A percentile compares a stretch with the other conserved stretches of the same genome.
Conservation (phyloP, 495 filamentous ascomycete genomes). For the Podospora pseudocomata region DNA sequence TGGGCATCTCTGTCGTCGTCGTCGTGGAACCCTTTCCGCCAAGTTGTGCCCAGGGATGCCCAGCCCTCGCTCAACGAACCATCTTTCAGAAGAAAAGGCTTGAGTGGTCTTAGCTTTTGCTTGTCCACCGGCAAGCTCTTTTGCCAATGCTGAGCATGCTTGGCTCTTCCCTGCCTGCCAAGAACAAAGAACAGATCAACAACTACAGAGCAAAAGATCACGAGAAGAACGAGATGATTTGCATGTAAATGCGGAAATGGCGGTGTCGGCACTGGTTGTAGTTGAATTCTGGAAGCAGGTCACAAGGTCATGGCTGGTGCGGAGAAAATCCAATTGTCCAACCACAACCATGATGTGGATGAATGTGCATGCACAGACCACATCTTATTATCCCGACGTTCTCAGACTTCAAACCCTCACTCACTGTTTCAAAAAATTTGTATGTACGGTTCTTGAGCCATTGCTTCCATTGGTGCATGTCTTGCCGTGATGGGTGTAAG, state of each 20-base stretch:
- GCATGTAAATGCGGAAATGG: neutral
- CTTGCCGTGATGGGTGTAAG: neutral
- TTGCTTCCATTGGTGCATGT: neutral
- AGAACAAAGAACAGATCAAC: neutral
- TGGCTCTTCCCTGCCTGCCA: neutral
- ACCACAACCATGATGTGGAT: constrained; percentile 5
- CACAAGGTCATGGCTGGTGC: neutral
- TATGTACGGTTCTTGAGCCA: too few relatives aligned
- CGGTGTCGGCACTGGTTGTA: neutral
- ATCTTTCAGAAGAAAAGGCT: neutral
- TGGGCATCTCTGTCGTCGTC: neutral
- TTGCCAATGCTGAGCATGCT: neutral
- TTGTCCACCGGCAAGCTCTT: neutral
- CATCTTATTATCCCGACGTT: too few relatives aligned
- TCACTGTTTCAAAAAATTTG: too few relatives aligned
- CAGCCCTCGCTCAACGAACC: neutral
- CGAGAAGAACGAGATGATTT: neutral
- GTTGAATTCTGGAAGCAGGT: neutral
- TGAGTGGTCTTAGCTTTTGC: constrained; percentile 2
- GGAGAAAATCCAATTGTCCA: constrained; percentile 4
- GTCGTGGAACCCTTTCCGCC: neutral
- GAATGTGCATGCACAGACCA: neutral
- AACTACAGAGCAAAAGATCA: neutral
- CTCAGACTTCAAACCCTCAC: neutral
- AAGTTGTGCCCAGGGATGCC: constrained; percentile 3